phyloP scores from a whole-genome alignment of 2,329 filamentous ascomycete species.

The Mollisiaceae sp. region DNA sequence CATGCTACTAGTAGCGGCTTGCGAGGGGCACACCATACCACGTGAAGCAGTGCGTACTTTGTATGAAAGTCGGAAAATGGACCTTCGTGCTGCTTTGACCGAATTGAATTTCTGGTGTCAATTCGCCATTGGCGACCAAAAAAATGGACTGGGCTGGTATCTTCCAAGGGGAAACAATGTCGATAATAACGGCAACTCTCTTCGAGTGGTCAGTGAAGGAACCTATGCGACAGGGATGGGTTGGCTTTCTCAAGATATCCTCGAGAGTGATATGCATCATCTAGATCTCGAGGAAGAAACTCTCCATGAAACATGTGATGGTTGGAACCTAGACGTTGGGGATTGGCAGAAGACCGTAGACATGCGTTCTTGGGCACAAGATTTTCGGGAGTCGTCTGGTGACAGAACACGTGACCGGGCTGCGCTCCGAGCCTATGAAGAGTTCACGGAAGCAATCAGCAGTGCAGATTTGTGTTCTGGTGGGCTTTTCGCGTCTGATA shows the following conservation, averaged over 20 bases:
- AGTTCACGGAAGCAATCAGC: conserved; percentile 65
- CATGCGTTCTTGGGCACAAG: conserved; percentile 47
- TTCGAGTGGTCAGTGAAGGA: conserved; percentile 80
- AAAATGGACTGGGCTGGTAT: conserved; percentile 90
- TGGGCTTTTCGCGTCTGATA: conserved; percentile 34
- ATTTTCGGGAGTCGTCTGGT: conserved; percentile 30
- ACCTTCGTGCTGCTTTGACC: conserved; percentile 80
- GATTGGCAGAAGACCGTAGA: conserved; percentile 57
- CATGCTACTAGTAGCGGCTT: conserved; percentile 80
- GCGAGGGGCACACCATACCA: conserved; percentile 82
- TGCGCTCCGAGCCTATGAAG: conserved; percentile 56
- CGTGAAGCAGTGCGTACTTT: conserved; percentile 71
- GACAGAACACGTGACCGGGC: conserved; percentile 36
- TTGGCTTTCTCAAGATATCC: conserved; percentile 68
- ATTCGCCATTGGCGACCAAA: conserved; percentile 88
- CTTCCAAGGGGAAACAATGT: conserved; percentile 75
- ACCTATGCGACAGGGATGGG: conserved; percentile 84
- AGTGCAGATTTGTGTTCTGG: conserved; percentile 62
- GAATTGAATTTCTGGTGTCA: conserved; percentile 98
- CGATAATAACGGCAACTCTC: conserved; percentile 67
- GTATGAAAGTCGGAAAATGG: conserved; percentile 70
- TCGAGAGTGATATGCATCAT: conserved; percentile 44
- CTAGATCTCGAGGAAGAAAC: conserved; percentile 64
- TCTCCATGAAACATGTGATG: conserved; percentile 67
- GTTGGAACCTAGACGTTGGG: conserved; percentile 69